These are phyloP conservation scores for Papiliotrema flavescens DNA, from an alignment of 1,284 basidiomycete genomes.

Conservation along the genomic window DNA sequence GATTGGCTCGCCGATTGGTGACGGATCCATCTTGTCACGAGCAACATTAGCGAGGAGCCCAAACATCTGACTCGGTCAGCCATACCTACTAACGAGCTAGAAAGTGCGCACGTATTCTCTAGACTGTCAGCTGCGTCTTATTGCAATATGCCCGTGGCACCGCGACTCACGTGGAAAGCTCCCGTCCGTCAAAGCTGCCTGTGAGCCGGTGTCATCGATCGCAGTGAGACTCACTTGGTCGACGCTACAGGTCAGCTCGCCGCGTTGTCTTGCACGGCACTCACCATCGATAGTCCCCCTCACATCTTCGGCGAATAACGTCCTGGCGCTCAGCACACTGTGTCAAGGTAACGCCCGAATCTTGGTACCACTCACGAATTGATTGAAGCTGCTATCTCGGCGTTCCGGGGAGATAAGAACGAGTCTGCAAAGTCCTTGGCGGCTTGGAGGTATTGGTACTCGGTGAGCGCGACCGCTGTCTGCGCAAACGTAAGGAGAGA, in stretches of 20 bases:
- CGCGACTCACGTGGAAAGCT: constrained; percentile 8
- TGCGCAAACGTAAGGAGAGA: too few relatives aligned
- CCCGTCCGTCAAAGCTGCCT: constrained; percentile 5
- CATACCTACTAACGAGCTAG: too few relatives aligned
- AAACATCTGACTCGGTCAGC: constrained; percentile 12
- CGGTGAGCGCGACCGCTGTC: too few relatives aligned
- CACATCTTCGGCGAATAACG: constrained; percentile 12
- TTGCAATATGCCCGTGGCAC: not conserved
- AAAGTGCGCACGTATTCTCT: too few relatives aligned
- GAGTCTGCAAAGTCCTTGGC: constrained; percentile 10
- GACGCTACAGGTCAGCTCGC: not conserved
- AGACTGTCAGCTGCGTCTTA: not conserved
- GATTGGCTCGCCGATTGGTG: constrained; percentile 15
- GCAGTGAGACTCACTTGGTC: not conserved
- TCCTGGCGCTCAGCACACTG: constrained; percentile 2
- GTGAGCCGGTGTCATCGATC: not conserved
- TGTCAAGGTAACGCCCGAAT: not conserved
- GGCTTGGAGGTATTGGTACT: too few relatives aligned
- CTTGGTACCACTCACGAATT: constrained; percentile 10
- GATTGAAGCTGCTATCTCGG: constrained; percentile 12
- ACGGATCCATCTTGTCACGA: constrained; percentile 12
- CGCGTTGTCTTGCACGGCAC: not conserved
- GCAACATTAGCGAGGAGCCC: constrained; percentile 21
- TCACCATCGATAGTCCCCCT: constrained; percentile 9
- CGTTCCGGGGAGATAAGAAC: constrained; percentile 14